phyloP scores from a whole-genome alignment of 2,329 filamentous ascomycete genomes.

The Exophiala sideris region DNA sequence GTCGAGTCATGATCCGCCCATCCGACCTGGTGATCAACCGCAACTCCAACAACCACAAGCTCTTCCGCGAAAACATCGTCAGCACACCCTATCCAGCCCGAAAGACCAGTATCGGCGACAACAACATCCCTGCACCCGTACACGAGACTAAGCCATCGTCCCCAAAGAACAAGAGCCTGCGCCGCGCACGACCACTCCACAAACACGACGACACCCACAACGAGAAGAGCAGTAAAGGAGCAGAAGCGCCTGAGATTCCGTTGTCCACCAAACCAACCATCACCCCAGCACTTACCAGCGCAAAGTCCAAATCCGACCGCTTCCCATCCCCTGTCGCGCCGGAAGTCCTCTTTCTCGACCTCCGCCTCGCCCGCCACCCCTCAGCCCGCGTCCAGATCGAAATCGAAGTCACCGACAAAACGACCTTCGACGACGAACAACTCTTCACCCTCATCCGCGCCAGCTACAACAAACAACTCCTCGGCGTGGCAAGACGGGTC shows the following conservation, averaged over 20 bases:
- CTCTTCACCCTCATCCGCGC: slow-evolving; percentile 26
- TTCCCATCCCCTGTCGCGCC: slow-evolving; percentile 25
- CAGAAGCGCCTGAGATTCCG: slow-evolving; percentile 9
- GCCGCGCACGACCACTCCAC: not conserved
- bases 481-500: slow-evolving; percentile 17
- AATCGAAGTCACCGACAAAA: slow-evolving; percentile 22
- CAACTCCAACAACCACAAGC: slow-evolving; percentile 13
- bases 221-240: slow-evolving; percentile 5
- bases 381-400: slow-evolving; percentile 14
- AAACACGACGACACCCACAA: not conserved
- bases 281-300: not conserved
- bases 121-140: not conserved
- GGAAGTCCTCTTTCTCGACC: slow-evolving; percentile 27
- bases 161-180: not conserved
- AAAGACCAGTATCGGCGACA: slow-evolving; percentile 20
- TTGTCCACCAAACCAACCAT: slow-evolving; percentile 11
- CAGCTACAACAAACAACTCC: slow-evolving; percentile 19
- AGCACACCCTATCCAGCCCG: slow-evolving; percentile 28
- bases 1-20: slow-evolving; percentile 28
- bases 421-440: slow-evolving; percentile 28
- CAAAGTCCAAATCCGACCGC: slow-evolving; percentile 18
- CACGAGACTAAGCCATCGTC: not conserved
- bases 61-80: slow-evolving; percentile 27
- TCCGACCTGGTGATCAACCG: slow-evolving; percentile 25
- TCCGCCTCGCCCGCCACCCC: slow-evolving; percentile 23